Percentiles rank a stretch among this genome's conserved stretches.
These are phyloP conservation scores for Ustilago trichophora DNA, from an alignment of 1,284 basidiomycete genomes.

Conservation along the genomic window DNA sequence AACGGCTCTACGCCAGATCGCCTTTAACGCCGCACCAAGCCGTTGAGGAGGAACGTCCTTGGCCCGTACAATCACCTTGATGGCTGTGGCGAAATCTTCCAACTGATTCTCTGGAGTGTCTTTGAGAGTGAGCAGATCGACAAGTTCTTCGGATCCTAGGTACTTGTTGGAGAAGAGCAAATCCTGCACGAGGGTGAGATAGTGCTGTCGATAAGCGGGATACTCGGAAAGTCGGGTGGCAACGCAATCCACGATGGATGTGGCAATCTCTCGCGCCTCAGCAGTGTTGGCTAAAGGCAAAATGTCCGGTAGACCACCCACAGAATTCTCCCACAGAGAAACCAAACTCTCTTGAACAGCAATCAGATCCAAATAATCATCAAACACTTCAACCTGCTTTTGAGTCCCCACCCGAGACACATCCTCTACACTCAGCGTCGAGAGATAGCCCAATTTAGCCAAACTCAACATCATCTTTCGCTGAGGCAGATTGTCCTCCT, in stretches of 20 bases:
- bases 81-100: conserved; percentile 68
- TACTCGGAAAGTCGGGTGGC: conserved; percentile 37
- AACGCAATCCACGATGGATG: conserved; percentile 18
- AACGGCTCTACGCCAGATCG: conserved; percentile 86
- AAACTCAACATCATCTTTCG: conserved; percentile 85
- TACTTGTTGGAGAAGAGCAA: conserved; percentile 66
- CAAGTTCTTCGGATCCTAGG: conserved; percentile 69
- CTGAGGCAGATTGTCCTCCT: conserved; percentile 68
- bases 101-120: conserved; percentile 65
- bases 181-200: conserved; percentile 46
- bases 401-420: conserved; percentile 46
- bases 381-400: conserved; percentile 67
- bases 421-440: conserved; percentile 62
- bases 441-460: conserved; percentile 84
- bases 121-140: conserved; percentile 71
- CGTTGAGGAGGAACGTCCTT: conserved; percentile 67
- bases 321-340: conserved; percentile 42
- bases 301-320: conserved; percentile 16
- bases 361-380: conserved; percentile 71
- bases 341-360: conserved; percentile 70
- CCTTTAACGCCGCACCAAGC: conserved; percentile 69
- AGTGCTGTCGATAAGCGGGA: conserved; percentile 51
- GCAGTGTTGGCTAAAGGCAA: neutral
- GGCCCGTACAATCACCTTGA: conserved; percentile 69
- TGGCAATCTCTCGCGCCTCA: conserved; percentile 22